A percentile compares a stretch with the other conserved stretches of the same genome.
phyloP scores from a whole-genome alignment of 2,329 filamentous ascomycete species.

The Sclerotinia glacialis region DNA sequence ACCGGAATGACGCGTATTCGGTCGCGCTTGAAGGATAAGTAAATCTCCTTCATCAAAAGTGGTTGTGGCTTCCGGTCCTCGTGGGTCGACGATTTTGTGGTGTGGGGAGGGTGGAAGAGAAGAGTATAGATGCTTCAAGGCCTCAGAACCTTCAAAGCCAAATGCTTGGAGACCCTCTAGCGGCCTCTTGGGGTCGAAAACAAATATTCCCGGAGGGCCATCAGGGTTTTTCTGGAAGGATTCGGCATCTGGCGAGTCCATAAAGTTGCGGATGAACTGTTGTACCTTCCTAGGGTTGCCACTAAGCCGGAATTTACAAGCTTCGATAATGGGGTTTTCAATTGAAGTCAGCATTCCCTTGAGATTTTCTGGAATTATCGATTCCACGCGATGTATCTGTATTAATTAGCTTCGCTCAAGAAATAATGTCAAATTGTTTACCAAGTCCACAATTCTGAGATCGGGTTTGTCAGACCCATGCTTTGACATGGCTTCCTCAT shows the following conservation, averaged over 20 bases:
- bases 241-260: slow-evolving; percentile 60
- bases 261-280: slow-evolving; percentile 65
- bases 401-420: slow-evolving; percentile 32
- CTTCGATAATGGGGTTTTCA: slow-evolving; percentile 68
- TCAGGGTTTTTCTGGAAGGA: slow-evolving; percentile 65
- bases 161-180: slow-evolving; percentile 74
- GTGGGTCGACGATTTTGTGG: not conserved
- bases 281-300: slow-evolving; percentile 53
- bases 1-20: slow-evolving; percentile 60
- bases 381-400: slow-evolving; percentile 64
- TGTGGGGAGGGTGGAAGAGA: slow-evolving; percentile 24
- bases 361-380: slow-evolving; percentile 62
- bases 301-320: slow-evolving; percentile 63
- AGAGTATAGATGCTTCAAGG: slow-evolving; percentile 39
- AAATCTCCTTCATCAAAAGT: slow-evolving; percentile 66
- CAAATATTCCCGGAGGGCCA: slow-evolving; percentile 76
- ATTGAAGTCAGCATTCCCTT: slow-evolving; percentile 72
- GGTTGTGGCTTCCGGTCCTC: slow-evolving; percentile 36
- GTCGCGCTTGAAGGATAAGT: slow-evolving; percentile 76
- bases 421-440: slow-evolving; percentile 40
- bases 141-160: slow-evolving; percentile 67
- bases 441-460: slow-evolving; percentile 67
- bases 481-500: slow-evolving; percentile 71
- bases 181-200: slow-evolving; percentile 71
- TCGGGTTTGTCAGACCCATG: slow-evolving; percentile 96